These are phyloP conservation scores for Bryoerythrophyllum caledonicum DNA, from an alignment of 225 moss, liverwort and hornwort genomes.

Conservation along the genomic window DNA sequence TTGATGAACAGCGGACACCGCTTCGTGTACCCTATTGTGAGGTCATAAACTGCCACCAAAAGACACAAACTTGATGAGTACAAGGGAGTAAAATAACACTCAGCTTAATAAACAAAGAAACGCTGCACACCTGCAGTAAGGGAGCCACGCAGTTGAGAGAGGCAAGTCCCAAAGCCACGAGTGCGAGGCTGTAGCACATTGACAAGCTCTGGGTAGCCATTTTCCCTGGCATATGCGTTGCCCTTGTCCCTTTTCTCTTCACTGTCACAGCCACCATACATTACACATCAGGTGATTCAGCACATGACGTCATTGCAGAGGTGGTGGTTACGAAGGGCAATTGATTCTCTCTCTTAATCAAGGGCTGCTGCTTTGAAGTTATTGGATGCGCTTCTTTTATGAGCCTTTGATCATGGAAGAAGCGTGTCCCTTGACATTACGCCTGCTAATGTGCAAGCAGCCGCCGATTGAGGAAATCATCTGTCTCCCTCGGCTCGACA, in stretches of 20 bases:
- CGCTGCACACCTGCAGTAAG: slow-evolving; percentile 66
- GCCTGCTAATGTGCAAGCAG: too few relatives aligned
- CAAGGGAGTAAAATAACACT: too few relatives aligned
- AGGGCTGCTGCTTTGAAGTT: too few relatives aligned
- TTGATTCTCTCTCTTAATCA: too few relatives aligned
- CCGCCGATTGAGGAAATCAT: too few relatives aligned
- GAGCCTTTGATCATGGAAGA: too few relatives aligned
- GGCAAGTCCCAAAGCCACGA: slow-evolving; percentile 81
- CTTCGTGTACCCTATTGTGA: slow-evolving; percentile 89
- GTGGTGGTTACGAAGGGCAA: too few relatives aligned
- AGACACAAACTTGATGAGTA: slow-evolving; percentile 4
- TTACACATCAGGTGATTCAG: not conserved
- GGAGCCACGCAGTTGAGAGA: slow-evolving; percentile 66
- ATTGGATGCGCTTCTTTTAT: too few relatives aligned
- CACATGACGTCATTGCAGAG: too few relatives aligned
- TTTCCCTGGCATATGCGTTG: slow-evolving; percentile 63
- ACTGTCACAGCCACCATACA: slow-evolving; percentile 41
- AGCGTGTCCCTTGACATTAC: not conserved
- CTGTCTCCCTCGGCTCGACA: too few relatives aligned
- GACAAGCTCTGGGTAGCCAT: slow-evolving; percentile 70
- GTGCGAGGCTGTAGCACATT: slow-evolving; percentile 93
- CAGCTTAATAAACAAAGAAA: too few relatives aligned
- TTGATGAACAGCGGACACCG: slow-evolving; percentile 87
- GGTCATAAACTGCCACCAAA: slow-evolving; percentile 81
- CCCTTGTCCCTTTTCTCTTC: slow-evolving; percentile 76